These are phyloP conservation scores for Nectriaceae sp. DNA, from an alignment of 2,329 filamentous ascomycete species.

Conservation along the genomic window DNA sequence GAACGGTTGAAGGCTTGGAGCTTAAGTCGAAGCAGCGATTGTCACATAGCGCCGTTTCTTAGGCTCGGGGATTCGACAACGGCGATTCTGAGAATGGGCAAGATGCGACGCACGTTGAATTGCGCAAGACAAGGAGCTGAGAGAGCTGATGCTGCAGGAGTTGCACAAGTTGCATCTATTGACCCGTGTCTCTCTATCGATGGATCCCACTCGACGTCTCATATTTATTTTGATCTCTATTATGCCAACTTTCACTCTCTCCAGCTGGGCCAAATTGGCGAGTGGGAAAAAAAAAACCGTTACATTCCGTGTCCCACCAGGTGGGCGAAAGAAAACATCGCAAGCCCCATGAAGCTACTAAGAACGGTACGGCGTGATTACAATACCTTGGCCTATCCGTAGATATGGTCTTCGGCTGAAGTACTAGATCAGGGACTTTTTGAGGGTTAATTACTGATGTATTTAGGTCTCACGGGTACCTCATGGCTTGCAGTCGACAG, in stretches of 20 bases:
- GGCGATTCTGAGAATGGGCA: background rate
- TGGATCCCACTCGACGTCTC: no score
- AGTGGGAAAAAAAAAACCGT: background rate
- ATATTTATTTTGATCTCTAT: no score
- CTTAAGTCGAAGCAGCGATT: background rate
- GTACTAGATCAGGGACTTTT: no score
- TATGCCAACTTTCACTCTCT: background rate
- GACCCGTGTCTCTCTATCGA: background rate
- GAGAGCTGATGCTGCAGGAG: background rate
- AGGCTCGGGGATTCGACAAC: no score
- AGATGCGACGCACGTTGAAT: background rate
- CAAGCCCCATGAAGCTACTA: no score
- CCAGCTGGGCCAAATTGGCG: background rate
- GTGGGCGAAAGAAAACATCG: no score
- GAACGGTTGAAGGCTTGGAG: background rate
- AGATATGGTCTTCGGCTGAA: no score
- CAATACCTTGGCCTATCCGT: no score
- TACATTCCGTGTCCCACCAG: background rate
- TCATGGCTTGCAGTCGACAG: background rate
- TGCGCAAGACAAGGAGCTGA: background rate
- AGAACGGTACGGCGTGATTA: no score
- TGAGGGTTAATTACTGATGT: no score
- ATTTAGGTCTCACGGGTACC: no score
- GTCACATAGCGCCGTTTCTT: no score
- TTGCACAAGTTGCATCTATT: background rate